These are phyloP conservation scores for Metschnikowia sp. DNA, from an alignment of 805 yeast genomes.

Conservation along the genomic window DNA sequence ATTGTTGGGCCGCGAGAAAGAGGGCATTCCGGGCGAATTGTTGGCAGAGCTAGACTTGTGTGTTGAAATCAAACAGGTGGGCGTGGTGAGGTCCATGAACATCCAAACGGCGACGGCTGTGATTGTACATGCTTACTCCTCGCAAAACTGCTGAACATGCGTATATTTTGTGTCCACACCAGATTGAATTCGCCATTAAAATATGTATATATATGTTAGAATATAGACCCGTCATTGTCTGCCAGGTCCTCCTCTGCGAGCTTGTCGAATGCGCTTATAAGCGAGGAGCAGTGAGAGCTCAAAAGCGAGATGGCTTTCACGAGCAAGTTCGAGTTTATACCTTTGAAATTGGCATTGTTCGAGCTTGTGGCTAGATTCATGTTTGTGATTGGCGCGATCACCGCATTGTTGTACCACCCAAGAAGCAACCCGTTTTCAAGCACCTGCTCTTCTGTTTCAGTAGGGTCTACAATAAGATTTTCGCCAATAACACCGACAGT, in stretches of 20 bases:
- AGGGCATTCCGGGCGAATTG: conserved; percentile 86
- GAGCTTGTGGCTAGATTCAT: conserved; percentile 56
- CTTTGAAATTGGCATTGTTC: conserved; percentile 47
- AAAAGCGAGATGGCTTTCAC: conserved; percentile 56
- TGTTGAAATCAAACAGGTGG: conserved; percentile 87
- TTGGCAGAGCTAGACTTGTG: conserved; percentile 81
- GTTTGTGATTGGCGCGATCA: conserved; percentile 71
- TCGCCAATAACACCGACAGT: conserved; percentile 72
- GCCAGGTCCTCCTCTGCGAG: conserved; percentile 41
- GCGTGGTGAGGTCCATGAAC: conserved; percentile 92
- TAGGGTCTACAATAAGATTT: conserved; percentile 76
- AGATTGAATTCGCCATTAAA: background rate
- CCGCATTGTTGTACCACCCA: conserved; percentile 65
- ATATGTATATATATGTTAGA: conserved; percentile 1
- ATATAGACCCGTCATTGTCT: conserved; percentile 19
- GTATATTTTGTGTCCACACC: background rate
- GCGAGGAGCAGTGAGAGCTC: conserved; percentile 56
- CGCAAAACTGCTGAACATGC: conserved; percentile 51
- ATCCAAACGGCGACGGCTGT: conserved; percentile 97
- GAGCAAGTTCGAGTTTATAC: conserved; percentile 48
- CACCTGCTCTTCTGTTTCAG: conserved; percentile 83
- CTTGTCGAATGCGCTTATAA: conserved; percentile 55
- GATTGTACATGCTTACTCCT: conserved; percentile 84
- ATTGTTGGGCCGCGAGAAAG: conserved; percentile 80
- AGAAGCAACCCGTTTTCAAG: conserved; percentile 78